Evolutionary conservation across 805 yeast species (phyloP).

Genomic region (Grigorovia humatica): DNA sequence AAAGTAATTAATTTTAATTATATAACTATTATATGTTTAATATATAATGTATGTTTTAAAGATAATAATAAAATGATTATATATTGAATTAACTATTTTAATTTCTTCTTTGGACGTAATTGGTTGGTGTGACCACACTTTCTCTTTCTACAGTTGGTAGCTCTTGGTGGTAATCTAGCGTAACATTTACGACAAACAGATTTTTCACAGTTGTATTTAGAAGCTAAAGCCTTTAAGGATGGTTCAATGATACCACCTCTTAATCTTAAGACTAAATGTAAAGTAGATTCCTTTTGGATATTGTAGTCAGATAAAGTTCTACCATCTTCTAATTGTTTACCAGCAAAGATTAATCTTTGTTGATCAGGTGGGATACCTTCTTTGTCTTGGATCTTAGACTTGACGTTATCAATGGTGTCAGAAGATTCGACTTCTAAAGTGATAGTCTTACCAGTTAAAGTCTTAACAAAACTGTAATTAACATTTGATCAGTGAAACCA

Average conservation of each 20-base stretch:
- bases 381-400: conserved; percentile 72
- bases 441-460: conserved; percentile 95
- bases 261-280: conserved; percentile 61
- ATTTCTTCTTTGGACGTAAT: conserved; percentile 98
- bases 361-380: conserved; percentile 67
- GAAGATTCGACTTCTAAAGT: conserved; percentile 96
- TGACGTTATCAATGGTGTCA: conserved; percentile 95
- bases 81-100: conserved; percentile 43
- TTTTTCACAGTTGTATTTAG: conserved; percentile 98
- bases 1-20: conserved; percentile 1
- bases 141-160: conserved; percentile 99
- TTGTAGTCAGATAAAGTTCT: conserved; percentile 63
- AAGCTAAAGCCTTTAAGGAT: conserved; percentile 93
- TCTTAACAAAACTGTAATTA: conserved; percentile 69
- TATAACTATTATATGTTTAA: background rate
- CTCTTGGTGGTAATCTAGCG: conserved; percentile 99
- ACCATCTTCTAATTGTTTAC: conserved; percentile 64
- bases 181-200: conserved; percentile 97
- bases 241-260: conserved; percentile 90
- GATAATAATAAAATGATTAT: conserved; percentile 14
- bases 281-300: conserved; percentile 60
- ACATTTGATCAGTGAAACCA: background rate
- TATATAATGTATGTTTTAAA: conserved; percentile 1
- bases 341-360: conserved; percentile 59
- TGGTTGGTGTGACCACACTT: conserved; percentile 99